phyloP scores from a whole-genome alignment of 2,329 filamentous ascomycete species.

The Pseudogymnoascus sp. region DNA sequence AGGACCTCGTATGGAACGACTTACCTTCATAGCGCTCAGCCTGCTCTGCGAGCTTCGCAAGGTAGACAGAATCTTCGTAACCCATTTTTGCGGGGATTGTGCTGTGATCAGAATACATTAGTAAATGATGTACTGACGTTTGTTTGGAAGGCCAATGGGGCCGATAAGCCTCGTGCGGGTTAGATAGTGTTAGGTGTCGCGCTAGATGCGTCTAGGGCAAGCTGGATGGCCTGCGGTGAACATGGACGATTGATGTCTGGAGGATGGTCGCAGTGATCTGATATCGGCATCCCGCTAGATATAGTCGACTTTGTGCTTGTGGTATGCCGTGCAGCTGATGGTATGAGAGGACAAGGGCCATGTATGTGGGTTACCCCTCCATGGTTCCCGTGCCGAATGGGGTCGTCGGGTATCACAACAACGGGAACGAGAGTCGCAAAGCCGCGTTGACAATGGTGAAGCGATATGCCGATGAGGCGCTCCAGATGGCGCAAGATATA shows the following conservation, averaged over 20 bases:
- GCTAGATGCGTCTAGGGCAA: conserved; percentile 5
- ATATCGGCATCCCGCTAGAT: background rate
- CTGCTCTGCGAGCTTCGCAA: conserved; percentile 99
- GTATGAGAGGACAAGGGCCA: background rate
- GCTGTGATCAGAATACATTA: conserved; percentile 3
- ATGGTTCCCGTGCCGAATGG: conserved; percentile 7
- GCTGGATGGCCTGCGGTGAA: background rate
- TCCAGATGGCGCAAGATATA: background rate
- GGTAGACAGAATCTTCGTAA: conserved; percentile 98
- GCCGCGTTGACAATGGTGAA: background rate
- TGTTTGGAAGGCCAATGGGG: conserved; percentile 1
- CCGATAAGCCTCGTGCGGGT: conserved; percentile 4
- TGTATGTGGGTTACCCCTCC: conserved; percentile 1
- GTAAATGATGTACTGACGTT: conserved; percentile 4
- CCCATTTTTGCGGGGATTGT: conserved; percentile 67
- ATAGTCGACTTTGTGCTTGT: background rate
- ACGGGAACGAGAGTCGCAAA: conserved; percentile 2
- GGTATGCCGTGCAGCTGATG: conserved; percentile 2
- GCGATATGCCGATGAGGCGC: background rate
- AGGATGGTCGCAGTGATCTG: background rate
- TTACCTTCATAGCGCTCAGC: conserved; percentile 99
- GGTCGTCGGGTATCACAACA: background rate
- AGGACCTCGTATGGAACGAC: conserved; percentile 28
- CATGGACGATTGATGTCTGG: background rate
- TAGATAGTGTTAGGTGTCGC: conserved; percentile 3